A percentile compares a stretch with the other conserved stretches of the same genome.
Conservation (phyloP, 192 early-diverging fungal genomes). For the Phycomyces blakesleeanus region DNA sequence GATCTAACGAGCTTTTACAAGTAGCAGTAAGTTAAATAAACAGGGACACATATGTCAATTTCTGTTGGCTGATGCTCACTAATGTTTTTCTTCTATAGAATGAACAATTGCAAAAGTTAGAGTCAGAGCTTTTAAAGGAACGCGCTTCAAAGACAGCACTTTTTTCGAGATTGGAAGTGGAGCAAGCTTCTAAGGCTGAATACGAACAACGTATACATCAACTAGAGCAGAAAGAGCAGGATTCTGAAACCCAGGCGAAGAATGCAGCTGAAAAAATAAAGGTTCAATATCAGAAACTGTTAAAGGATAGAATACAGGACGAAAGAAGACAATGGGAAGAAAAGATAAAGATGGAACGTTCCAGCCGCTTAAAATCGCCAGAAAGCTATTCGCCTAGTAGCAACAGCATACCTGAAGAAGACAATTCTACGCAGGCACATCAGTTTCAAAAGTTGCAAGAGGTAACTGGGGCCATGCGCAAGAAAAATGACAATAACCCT, state of each 20-base stretch:
- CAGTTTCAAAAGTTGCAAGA: too few species aligned
- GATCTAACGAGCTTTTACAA: slow-evolving; percentile 9
- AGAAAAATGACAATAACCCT: too few species aligned
- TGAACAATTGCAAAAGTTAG: neutral
- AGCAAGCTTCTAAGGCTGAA: neutral
- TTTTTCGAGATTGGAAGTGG: neutral
- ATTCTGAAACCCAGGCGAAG: neutral
- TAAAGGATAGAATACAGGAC: slow-evolving; percentile 40
- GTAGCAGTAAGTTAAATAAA: neutral
- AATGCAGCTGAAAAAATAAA: slow-evolving; percentile 34
- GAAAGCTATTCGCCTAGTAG: slow-evolving; percentile 20
- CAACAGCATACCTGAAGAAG: neutral
- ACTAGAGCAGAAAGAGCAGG: neutral
- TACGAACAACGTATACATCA: neutral
- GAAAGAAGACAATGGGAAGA: slow-evolving; percentile 39
- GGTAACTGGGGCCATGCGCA: too few species aligned
- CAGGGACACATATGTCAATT: neutral
- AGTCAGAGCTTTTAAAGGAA: slow-evolving; percentile 2
- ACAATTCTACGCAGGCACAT: neutral
- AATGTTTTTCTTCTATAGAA: neutral
- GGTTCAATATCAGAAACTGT: slow-evolving; percentile 28
- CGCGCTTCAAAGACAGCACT: neutral
- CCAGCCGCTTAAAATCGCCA: slow-evolving; percentile 14
- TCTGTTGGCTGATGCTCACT: neutral
- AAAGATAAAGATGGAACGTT: slow-evolving; percentile 2